Conservation (phyloP, 306 rosid species). For the Trifolium subterraneum region DNA sequence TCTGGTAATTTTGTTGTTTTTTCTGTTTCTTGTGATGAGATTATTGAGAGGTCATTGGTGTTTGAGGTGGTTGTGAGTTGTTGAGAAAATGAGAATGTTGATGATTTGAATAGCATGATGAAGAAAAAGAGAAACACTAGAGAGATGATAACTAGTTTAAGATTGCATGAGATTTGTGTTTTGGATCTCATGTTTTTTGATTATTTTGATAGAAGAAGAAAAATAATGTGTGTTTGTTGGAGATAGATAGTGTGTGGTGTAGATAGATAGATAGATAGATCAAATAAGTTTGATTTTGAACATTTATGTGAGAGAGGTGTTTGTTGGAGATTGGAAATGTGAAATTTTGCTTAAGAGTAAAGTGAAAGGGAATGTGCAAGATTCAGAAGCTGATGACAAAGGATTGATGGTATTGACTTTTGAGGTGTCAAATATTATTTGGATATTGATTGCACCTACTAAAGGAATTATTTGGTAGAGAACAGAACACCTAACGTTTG, state of each 20-base stretch:
- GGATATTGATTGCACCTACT: slow-evolving; percentile 20
- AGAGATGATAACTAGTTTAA: slow-evolving; percentile 58
- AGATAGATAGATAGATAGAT: slow-evolving; percentile 1
- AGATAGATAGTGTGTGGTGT: too few species aligned
- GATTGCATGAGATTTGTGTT: slow-evolving; percentile 47
- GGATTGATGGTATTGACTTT: background rate
- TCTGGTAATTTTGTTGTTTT: slow-evolving; percentile 3
- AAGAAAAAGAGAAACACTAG: slow-evolving; percentile 51
- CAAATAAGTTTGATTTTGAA: slow-evolving; percentile 17
- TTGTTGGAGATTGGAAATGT: slow-evolving; percentile 6
- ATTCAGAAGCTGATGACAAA: background rate
- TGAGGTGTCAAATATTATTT: slow-evolving; percentile 17
- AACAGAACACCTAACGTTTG: slow-evolving; percentile 31
- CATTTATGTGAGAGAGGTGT: slow-evolving; percentile 9
- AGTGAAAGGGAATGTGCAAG: slow-evolving; percentile 40
- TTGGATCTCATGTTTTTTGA: slow-evolving; percentile 47
- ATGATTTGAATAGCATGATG: slow-evolving; percentile 57
- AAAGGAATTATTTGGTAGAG: slow-evolving; percentile 30
- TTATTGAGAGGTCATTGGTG: slow-evolving; percentile 46
- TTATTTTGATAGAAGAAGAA: background rate
- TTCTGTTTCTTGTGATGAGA: slow-evolving; percentile 33
- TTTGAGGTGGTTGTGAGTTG: slow-evolving; percentile 37
- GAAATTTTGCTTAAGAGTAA: slow-evolving; percentile 41
- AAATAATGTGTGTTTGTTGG: background rate
- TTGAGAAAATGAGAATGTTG: slow-evolving; percentile 52